Evolutionary conservation across 306 rosid species (phyloP), one percentile per base, ranked within the genome.

Genomic region (Benincasa hispida): DNA sequence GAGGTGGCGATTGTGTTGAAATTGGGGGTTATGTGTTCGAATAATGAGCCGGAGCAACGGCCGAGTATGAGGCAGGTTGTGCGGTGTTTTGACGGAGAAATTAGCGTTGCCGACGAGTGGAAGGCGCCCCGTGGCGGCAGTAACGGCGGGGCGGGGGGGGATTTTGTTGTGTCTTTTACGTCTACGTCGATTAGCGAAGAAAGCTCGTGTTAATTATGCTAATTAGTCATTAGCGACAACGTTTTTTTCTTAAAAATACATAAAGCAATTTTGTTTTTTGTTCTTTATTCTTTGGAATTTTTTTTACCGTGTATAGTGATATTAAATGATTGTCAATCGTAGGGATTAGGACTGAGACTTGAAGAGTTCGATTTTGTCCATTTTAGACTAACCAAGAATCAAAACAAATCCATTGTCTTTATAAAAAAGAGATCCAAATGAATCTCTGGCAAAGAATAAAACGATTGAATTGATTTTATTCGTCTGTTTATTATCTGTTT

Each of bases 41-140:
- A 80, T 70, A 85, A 85, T 80, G 77, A 19, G 34, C 84, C 86
- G 5, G 45, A 15, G 55, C 77, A 65, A 18, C 85, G 91, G 81
- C 89, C 91, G 56, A 82, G 59, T 73, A 86, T 86, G 86, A 86
- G 85, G 56, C 91, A 88, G 47, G 79, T 86, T 4, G 65, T 88
- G 84, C 82, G 84, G 79, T 79, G 79, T 72, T 88, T 88, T 79
- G 87, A 88, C 68, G 86, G 91, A 24, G 89, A 88, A 77, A 61
- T 79, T 63, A 83, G 81, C 53, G 54, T 88, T 59, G 77, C 83
- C 28, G 79, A 82, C 18, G 81, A 78, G 3, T 74, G 86, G 79
- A 86, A 74, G 32, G 76, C 83, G 24, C 86, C 85, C 19, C 70
- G 35, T 3, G 63, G 78, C 58, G 27, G 6, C 39, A 57, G 27